Percentiles rank a stretch among this genome's conserved stretches.
Conservation (phyloP, 2,329 filamentous ascomycete genomes). For the Blastomyces silverae region DNA sequence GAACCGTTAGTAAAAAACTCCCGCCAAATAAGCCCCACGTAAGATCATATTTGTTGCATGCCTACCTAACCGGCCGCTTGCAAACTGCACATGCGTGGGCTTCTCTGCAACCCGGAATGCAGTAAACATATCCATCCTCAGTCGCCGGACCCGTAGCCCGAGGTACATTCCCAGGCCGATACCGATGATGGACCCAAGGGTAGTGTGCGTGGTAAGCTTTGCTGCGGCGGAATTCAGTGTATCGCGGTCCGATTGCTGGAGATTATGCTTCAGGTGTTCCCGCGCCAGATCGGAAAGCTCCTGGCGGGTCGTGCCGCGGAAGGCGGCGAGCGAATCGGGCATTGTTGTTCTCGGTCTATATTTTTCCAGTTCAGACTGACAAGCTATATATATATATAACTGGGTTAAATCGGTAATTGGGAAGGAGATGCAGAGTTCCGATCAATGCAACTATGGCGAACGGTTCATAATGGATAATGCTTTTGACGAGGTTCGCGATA, state of each 20-base stretch:
- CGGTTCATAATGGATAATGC: not conserved
- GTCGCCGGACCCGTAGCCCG: slow-evolving; percentile 51
- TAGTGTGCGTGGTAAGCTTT: slow-evolving; percentile 50
- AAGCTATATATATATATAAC: no score
- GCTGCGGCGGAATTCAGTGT: slow-evolving; percentile 50
- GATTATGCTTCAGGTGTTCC: slow-evolving; percentile 53
- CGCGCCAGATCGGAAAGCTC: slow-evolving; percentile 52
- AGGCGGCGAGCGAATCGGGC: slow-evolving; percentile 43
- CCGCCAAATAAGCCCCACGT: not conserved
- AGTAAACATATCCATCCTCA: slow-evolving; percentile 54
- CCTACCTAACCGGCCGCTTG: slow-evolving; percentile 52
- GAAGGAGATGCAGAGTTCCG: not conserved
- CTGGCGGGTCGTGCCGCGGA: slow-evolving; percentile 43
- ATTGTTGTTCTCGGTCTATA: slow-evolving; percentile 18
- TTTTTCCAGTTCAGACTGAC: not conserved
- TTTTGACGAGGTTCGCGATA: not conserved
- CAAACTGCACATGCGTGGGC: slow-evolving; percentile 57
- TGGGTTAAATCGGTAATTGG: not conserved
- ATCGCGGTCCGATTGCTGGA: slow-evolving; percentile 54
- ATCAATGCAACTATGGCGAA: not conserved
- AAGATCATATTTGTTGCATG: slow-evolving; percentile 9
- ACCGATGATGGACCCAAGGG: slow-evolving; percentile 54
- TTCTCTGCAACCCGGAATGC: slow-evolving; percentile 56
- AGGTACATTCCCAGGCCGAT: slow-evolving; percentile 53
- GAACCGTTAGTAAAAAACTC: slow-evolving; percentile 6